Percentiles rank a stretch among this genome's conserved stretches.
Evolutionary conservation across 345 rosid species (phyloP).

Genomic region (Schrenkiella parvula): DNA sequence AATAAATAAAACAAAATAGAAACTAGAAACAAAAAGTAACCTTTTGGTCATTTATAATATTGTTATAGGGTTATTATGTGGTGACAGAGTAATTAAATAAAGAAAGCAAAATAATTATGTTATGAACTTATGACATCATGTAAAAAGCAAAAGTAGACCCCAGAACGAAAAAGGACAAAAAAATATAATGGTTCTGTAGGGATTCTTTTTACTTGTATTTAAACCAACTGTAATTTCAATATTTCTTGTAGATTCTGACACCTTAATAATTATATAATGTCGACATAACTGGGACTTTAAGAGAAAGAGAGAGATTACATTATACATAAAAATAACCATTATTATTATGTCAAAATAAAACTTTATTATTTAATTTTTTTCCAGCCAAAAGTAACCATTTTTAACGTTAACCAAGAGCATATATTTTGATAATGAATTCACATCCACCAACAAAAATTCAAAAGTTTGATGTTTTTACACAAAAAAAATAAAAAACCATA

Average conservation of each 20-base stretch:
- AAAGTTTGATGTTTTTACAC: neutral
- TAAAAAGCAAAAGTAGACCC: constrained; percentile 22
- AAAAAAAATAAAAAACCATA: neutral
- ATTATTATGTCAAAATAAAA: too few species aligned
- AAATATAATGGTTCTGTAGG: constrained; percentile 17
- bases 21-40: neutral
- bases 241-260: constrained; percentile 28
- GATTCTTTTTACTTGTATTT: constrained; percentile 17
- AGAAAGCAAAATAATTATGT: neutral
- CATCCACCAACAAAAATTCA: neutral
- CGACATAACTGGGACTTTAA: constrained; percentile 27
- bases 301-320: neutral
- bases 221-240: constrained; percentile 17
- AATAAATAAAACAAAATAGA: neutral
- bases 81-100: neutral
- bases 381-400: neutral
- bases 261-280: constrained; percentile 27
- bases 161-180: constrained; percentile 15
- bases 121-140: constrained; percentile 9
- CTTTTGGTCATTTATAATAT: neutral
- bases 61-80: neutral
- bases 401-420: neutral
- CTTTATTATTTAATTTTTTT: too few species aligned
- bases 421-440: neutral
- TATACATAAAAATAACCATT: neutral